Evolutionary conservation across 75 land plant species (phyloP), one percentile per base, ranked within the genome.

Genomic region (Isoetes taiwanensis): DNA sequence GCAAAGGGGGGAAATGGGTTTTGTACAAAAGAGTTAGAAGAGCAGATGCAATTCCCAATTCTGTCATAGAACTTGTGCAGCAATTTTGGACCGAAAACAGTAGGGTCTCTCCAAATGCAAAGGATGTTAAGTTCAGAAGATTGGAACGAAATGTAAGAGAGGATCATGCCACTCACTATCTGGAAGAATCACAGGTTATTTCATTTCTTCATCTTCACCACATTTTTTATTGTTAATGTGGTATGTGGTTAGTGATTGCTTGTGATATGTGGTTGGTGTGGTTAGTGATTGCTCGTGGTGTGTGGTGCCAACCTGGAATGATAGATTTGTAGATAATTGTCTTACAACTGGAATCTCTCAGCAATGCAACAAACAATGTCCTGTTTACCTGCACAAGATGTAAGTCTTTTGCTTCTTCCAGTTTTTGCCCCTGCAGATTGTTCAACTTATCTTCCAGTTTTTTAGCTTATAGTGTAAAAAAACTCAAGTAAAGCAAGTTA

Each of bases 221-320:
- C 84, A 78, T 55, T 88, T 31, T 28, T 88, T 73, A 62, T 94
- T 94, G 59, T 96, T 96, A 61, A 96, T 95, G 64, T 94, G 99
- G 28, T n/a, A n/a, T n/a, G n/a, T n/a, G n/a, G n/a, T n/a, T n/a
- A n/a, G n/a, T n/a, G n/a, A n/a, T n/a, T n/a, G n/a, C n/a, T n/a
- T n/a, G n/a, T n/a, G n/a, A n/a, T n/a, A n/a, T n/a, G n/a, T 95
- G 99, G 69, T 94, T 96, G 16, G 96, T 96, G 72, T 94, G 99
- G 61, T 94, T 88, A 64, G 88, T 88, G 3, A 95, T 96, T 70
- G 62, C 59, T 43, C 88, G 90, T 43, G 88, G 65, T 41, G 88
- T 81, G 65, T 94, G 99, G 83, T 82, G 53, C 99, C 99, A 3
- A 94, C 86, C 98, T 93, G 56, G 26, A 54, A 54, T 3, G 6